Percentiles rank a stretch among this genome's conserved stretches.
phyloP scores from a whole-genome alignment of 2,329 filamentous ascomycete species.

The Taxawa tesnikishii region DNA sequence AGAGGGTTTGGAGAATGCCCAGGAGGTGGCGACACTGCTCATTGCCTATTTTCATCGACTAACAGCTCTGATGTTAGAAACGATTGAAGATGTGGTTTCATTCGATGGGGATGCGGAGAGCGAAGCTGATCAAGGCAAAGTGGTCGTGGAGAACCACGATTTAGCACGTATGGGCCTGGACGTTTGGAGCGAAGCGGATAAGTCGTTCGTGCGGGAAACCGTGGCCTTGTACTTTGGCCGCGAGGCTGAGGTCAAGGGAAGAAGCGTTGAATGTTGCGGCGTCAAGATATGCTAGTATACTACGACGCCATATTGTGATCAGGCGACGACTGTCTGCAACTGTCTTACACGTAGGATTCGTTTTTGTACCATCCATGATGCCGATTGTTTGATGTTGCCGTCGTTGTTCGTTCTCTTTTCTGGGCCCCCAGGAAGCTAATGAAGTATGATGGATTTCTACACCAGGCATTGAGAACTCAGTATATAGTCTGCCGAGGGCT shows the following conservation, averaged over 20 bases:
- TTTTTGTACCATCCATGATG: too few species aligned
- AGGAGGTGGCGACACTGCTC: conserved; percentile 54
- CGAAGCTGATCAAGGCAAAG: conserved; percentile 24
- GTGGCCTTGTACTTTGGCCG: conserved; percentile 54
- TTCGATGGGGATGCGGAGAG: conserved; percentile 24
- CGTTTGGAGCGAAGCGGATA: conserved; percentile 60
- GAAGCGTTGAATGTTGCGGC: conserved; percentile 63
- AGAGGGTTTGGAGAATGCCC: conserved; percentile 29
- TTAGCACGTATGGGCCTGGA: conserved; percentile 64
- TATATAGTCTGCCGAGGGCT: too few species aligned
- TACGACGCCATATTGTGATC: too few species aligned
- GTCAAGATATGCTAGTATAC: conserved; percentile 48
- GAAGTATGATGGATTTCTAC: too few species aligned
- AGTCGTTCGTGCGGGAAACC: conserved; percentile 54
- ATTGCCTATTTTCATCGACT: conserved; percentile 74
- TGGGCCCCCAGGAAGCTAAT: too few species aligned
- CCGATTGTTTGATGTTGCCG: too few species aligned
- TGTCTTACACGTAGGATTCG: too few species aligned
- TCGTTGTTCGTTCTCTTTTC: too few species aligned
- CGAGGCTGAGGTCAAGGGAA: conserved; percentile 50
- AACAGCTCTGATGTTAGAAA: conserved; percentile 52
- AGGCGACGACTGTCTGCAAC: too few species aligned
- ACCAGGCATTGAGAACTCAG: too few species aligned
- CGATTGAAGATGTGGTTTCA: conserved; percentile 34
- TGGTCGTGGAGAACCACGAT: conserved; percentile 47